Percentiles rank a stretch among this genome's conserved stretches.
Conservation (phyloP, 2,329 filamentous ascomycete genomes). For the Arachnomyces sp. region DNA sequence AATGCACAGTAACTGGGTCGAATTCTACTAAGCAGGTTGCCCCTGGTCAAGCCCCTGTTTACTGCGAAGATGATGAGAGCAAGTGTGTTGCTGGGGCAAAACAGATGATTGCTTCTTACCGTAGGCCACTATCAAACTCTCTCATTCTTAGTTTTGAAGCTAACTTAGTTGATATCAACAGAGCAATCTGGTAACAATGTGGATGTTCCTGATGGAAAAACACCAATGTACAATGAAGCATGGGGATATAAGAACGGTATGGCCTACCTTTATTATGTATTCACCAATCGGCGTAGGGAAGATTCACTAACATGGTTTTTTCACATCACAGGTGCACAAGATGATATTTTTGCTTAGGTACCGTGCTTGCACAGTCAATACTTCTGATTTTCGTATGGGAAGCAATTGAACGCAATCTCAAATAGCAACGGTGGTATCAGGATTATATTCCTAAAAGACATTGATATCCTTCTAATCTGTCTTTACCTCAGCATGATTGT, state of each 20-base stretch:
- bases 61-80: constrained; percentile 34
- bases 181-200: constrained; percentile 13
- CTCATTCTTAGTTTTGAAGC: constrained; percentile 6
- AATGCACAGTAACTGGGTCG: constrained; percentile 42
- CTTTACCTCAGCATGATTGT: too few relatives aligned
- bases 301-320: too few relatives aligned
- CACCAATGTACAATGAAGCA: constrained; percentile 13
- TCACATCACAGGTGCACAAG: too few relatives aligned
- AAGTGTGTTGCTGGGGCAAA: constrained; percentile 43
- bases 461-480: too few relatives aligned
- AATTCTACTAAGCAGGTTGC: constrained; percentile 37
- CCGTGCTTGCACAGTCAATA: too few relatives aligned
- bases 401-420: too few relatives aligned
- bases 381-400: too few relatives aligned
- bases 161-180: constrained; percentile 10
- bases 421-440: too few relatives aligned
- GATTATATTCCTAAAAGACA: too few relatives aligned
- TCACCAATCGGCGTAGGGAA: too few relatives aligned
- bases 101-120: constrained; percentile 46
- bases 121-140: constrained; percentile 13
- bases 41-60: constrained; percentile 34
- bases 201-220: constrained; percentile 11
- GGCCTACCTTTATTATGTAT: background rate
- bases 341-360: too few relatives aligned
- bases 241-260: constrained; percentile 13